Evolutionary conservation across 2,329 filamentous ascomycete species (phyloP), one percentile per base, ranked within the genome.

Genomic region (Phyllosticta citriasiana): DNA sequence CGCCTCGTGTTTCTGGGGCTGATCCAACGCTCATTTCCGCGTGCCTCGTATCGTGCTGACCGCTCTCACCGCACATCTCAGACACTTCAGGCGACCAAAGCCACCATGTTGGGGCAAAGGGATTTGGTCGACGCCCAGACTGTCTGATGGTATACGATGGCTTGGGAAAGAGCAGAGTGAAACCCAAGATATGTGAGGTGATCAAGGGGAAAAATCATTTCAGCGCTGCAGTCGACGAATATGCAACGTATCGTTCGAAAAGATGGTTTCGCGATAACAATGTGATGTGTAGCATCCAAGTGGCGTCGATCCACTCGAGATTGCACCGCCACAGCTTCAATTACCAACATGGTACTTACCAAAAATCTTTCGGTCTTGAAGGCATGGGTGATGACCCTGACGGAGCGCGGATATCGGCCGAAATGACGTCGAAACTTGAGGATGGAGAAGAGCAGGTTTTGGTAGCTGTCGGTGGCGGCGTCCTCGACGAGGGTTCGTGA

Each of bases 391-490:
- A 80, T 70, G 33, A 80, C 66, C 1, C 74, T 75, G 24, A 80
- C 68, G 1, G 70, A 68, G 22, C 68, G 65, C 0, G 78, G 78
- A 63, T 77, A 79, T 1, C 55, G 57, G 3, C 76, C 76, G 1
- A 70, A 72, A 2, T 68, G 68, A 27, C 71, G 69, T 4, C 71
- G 68, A 63, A 81, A 83, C 2, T 79, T 77, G 64, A 87, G 78
- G 68, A 96, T 77, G 12, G 87, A 88, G 71, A 92, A 91, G 16
- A 96, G 75, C 4, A 96, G 76, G 70, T 96, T 96, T 70, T 91
- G 87, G 69, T 90, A 93, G 1, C 88, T 93, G 73, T 97, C 92
- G 1, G 93, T 84, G 0, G 92, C 90, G 60, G 82, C 80, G 8
- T 86, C 81, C 69, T 96, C 91, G 2, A 84, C 69, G 0, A 83